Percentiles rank a stretch among this genome's conserved stretches.
These are phyloP conservation scores for Isoetes taiwanensis DNA, from an alignment of 75 land plant species.

Conservation along the genomic window DNA sequence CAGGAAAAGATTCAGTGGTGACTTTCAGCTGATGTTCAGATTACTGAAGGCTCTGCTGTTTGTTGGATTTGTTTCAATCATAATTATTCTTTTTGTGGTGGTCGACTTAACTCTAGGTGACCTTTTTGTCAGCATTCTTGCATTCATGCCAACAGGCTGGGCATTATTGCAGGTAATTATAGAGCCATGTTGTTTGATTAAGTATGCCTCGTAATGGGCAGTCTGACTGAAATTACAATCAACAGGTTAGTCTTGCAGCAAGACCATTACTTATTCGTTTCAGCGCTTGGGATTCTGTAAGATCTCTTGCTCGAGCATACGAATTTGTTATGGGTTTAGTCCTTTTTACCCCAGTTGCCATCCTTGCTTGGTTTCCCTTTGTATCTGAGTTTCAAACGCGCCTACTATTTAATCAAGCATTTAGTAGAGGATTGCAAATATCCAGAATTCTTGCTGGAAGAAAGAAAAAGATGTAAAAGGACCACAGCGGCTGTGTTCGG, in stretches of 20 bases:
- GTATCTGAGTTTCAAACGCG: conserved; percentile 6
- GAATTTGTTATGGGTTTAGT: conserved; percentile 4
- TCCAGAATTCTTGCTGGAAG: not conserved
- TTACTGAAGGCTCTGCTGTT: not conserved
- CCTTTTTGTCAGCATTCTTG: not conserved
- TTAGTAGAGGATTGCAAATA: conserved; percentile 1
- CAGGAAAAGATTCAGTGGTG: conserved; percentile 4
- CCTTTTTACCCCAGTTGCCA: not conserved
- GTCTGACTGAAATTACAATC: not conserved
- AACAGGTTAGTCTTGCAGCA: not conserved
- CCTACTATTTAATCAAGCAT: not conserved
- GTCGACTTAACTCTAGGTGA: not conserved
- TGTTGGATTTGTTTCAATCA: conserved; percentile 5
- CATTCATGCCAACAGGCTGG: conserved; percentile 8
- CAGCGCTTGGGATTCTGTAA: not conserved
- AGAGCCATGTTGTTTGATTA: too few relatives aligned
- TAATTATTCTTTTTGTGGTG: conserved; percentile 6
- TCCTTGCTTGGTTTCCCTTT: conserved; percentile 3
- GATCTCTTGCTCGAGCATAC: not conserved
- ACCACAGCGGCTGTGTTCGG: too few relatives aligned
- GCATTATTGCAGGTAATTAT: not conserved
- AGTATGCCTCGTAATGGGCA: too few relatives aligned
- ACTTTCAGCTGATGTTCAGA: conserved; percentile 3
- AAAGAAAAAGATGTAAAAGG: not conserved
- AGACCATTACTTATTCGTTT: not conserved